Evolutionary conservation across 2,329 filamentous ascomycete species (phyloP), one percentile per base, ranked within the genome.

Genomic region (Sclerotinia subarctica): DNA sequence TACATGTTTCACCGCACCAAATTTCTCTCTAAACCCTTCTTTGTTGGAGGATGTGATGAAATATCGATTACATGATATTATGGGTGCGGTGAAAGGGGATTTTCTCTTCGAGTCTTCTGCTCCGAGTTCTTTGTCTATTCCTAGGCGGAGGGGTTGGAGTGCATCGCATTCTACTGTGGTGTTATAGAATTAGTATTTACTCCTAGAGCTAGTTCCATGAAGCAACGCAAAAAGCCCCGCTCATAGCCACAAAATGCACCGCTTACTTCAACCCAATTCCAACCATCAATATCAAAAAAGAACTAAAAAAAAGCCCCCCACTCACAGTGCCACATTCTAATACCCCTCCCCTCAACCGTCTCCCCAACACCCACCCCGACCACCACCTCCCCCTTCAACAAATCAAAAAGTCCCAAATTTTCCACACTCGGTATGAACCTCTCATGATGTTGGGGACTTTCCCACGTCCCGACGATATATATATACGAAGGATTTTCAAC

Each of bases 401-500:
- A 69, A 13, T 73, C 70, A 2, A 84, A 72, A 2, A 82, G 19
- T 1, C 73, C 73, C 70, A 81, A 79, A 67, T 84, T 84, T 0
- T 76, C 76, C 17, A 73, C 54, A 0, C 80, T 79, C 0, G 79
- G 78, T 5, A 84, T 78, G 76, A 82, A 84, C 1, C 78, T 74
- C 1, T 78, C 73, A 67, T 84, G 82, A 64, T 79, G 76, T 1
- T 74, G 74, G 3, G 81, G 72, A 3, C 79, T 82, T 1, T 78
- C 75, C 82, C 82, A 84, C 69, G 78, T 78, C 11, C 81, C 82
- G 10, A 84, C 62, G 17, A 84, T 77, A 72, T 82, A 84, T 26
- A 81, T 72, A 15, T 74, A 73, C 0, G 75, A 72, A 0, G 80
- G 78, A 69, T 84, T 79, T 66, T 84, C 80, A n/a, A 80, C 57